These are phyloP conservation scores for Aspergillus fischeri DNA, from an alignment of 2,329 filamentous ascomycete genomes.

Conservation along the genomic window DNA sequence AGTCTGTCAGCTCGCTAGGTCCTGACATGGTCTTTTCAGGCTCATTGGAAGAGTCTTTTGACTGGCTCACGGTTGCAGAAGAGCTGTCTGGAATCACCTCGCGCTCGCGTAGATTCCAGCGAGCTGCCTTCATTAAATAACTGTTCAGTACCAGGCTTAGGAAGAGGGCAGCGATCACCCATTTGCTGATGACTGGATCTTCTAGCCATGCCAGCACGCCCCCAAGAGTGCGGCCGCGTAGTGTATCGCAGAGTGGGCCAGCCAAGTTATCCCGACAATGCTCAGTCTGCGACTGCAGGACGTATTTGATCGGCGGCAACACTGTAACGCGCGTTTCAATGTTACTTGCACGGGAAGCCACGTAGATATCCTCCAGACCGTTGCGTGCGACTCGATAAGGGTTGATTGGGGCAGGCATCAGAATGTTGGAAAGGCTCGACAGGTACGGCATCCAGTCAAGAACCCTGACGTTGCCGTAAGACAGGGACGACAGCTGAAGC, in stretches of 20 bases:
- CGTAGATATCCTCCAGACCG: slow-evolving; percentile 75
- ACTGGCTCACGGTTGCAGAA: slow-evolving; percentile 27
- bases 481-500: slow-evolving; percentile 83
- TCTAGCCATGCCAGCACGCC: slow-evolving; percentile 90
- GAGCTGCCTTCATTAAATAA: slow-evolving; percentile 94
- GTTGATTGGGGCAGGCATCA: slow-evolving; percentile 76
- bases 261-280: no score
- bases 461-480: slow-evolving; percentile 66
- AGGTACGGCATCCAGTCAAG: slow-evolving; percentile 39
- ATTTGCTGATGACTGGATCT: slow-evolving; percentile 93
- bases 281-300: slow-evolving; percentile 51
- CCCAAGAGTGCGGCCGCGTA: slow-evolving; percentile 74
- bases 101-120: slow-evolving; percentile 94
- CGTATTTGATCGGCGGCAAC: slow-evolving; percentile 91
- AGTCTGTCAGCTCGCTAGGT: slow-evolving; percentile 36
- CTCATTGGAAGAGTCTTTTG: slow-evolving; percentile 9
- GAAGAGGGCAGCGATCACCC: slow-evolving; percentile 87
- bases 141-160: slow-evolving; percentile 92
- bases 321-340: slow-evolving; percentile 75
- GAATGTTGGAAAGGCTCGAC: slow-evolving; percentile 57
- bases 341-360: slow-evolving; percentile 62
- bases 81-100: slow-evolving; percentile 51
- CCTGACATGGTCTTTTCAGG: slow-evolving; percentile 29
- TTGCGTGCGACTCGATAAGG: slow-evolving; percentile 95
- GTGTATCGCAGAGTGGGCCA: slow-evolving; percentile 49